Percentiles rank a stretch among this genome's conserved stretches.
phyloP scores from a whole-genome alignment of 2,329 filamentous ascomycete genomes.

The Fusarium kyushuense region DNA sequence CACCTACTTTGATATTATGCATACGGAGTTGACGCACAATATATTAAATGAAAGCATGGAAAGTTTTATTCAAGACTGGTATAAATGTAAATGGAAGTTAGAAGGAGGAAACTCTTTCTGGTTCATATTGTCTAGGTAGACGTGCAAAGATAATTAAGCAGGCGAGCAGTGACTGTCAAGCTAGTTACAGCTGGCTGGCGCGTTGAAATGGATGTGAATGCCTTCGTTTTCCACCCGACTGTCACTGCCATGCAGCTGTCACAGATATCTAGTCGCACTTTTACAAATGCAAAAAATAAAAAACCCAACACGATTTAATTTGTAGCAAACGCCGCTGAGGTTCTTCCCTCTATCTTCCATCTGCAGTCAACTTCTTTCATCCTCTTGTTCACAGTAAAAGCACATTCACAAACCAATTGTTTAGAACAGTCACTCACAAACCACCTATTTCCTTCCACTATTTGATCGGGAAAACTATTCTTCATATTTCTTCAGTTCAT shows the following conservation, averaged over 20 bases:
- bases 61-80: background rate
- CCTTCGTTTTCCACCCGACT: slow-evolving; percentile 25
- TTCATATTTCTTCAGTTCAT: background rate
- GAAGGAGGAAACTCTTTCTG: no score
- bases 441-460: background rate
- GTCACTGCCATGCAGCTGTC: slow-evolving; percentile 22
- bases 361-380: slow-evolving; percentile 11
- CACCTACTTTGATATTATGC: background rate
- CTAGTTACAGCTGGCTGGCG: background rate
- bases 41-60: background rate
- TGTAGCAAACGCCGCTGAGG: background rate
- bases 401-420: background rate
- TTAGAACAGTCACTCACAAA: background rate
- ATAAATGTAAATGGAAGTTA: background rate
- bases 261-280: background rate
- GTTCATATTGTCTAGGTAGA: background rate
- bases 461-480: background rate
- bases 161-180: background rate
- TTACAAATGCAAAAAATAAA: background rate
- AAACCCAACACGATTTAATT: background rate
- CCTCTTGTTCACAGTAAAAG: background rate
- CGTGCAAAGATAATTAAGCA: background rate
- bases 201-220: slow-evolving; percentile 16
- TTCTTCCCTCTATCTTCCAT: background rate
- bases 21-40: background rate